A percentile compares a stretch with the other conserved stretches of the same genome.
phyloP scores from a whole-genome alignment of 176 grass and related monocot genomes.

The Ensete ventricosum region DNA sequence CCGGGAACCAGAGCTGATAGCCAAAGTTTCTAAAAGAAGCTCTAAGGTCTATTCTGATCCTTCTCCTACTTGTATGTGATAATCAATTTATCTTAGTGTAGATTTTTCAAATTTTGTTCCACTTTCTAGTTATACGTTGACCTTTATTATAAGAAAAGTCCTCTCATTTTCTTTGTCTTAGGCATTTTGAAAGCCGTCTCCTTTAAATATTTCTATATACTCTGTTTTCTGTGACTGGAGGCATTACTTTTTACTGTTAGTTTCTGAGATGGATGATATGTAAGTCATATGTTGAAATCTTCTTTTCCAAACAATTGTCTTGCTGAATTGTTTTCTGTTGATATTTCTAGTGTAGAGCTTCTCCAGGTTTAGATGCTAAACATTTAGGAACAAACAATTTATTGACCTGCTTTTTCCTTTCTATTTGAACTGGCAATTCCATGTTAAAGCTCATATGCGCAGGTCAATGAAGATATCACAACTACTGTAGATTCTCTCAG shows the following conservation, averaged over 20 bases:
- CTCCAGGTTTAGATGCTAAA: neutral
- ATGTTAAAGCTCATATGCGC: constrained; percentile 1
- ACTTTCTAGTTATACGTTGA: neutral
- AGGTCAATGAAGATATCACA: constrained; percentile 37
- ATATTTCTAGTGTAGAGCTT: neutral
- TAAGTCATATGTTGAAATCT: neutral
- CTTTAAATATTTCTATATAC: neutral
- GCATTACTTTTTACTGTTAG: neutral
- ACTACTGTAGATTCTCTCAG: constrained; percentile 54
- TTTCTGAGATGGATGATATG: neutral
- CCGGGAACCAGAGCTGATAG: constrained; percentile 68
- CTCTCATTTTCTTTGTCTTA: neutral
- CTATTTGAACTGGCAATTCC: neutral
- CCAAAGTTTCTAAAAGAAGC: constrained; percentile 37
- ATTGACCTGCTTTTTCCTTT: neutral
- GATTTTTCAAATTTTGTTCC: constrained; percentile 2
- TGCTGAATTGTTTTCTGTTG: neutral
- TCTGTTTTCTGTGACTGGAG: neutral
- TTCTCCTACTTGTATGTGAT: neutral
- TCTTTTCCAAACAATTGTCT: too few relatives aligned
- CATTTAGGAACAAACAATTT: neutral
- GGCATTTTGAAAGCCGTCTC: neutral
- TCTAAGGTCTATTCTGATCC: constrained; percentile 37
- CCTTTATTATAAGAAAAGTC: neutral
- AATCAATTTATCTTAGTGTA: neutral